Evolutionary conservation across 305 asterid species (phyloP).

Genomic region (Fraxinus sp.): DNA sequence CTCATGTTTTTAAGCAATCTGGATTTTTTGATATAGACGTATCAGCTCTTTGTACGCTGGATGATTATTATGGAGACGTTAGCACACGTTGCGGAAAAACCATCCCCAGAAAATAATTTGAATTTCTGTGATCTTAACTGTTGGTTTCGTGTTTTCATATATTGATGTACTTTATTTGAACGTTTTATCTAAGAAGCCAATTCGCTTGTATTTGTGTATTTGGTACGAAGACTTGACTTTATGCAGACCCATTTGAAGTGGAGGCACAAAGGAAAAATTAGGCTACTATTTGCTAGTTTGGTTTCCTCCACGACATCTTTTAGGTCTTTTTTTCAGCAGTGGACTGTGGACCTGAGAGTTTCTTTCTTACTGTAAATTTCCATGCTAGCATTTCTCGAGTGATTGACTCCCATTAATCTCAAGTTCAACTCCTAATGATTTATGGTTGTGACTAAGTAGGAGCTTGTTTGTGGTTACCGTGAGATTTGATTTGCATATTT

Average conservation of each 20-base stretch:
- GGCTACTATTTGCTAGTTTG: constrained; percentile 74
- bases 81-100: no score
- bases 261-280: constrained; percentile 87
- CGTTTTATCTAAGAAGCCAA: neutral
- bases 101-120: no score
- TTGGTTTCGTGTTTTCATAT: no score
- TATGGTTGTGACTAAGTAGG: neutral
- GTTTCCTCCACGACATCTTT: constrained; percentile 22
- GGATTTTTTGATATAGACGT: neutral
- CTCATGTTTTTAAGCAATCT: neutral
- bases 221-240: constrained; percentile 40
- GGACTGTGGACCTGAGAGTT: neutral
- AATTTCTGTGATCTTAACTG: no score
- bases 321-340: neutral
- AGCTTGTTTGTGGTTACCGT: neutral
- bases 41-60: neutral
- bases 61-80: no score
- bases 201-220: neutral
- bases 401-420: neutral
- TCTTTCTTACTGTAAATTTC: constrained; percentile 12
- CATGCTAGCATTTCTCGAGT: constrained; percentile 13
- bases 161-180: no score
- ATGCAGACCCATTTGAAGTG: constrained; percentile 87
- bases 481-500: constrained; percentile 1
- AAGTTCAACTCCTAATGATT: neutral